These are phyloP conservation scores for Glonium stellatum DNA, from an alignment of 495 filamentous ascomycete species.

Conservation along the genomic window DNA sequence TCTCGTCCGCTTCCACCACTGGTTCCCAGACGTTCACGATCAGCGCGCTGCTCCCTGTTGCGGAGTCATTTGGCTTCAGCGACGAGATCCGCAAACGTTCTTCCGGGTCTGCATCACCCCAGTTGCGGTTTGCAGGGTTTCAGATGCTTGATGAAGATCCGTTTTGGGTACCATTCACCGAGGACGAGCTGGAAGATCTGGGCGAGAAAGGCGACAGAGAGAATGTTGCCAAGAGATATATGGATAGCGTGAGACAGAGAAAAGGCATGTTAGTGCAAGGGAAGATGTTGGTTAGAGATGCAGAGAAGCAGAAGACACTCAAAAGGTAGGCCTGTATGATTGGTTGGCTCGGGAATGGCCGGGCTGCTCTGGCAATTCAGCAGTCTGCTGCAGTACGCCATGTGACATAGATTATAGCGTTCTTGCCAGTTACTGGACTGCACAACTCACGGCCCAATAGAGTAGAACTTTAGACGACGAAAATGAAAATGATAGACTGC, in stretches of 20 bases:
- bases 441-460: no score
- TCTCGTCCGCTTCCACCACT: constrained; percentile 21
- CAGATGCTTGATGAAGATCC: constrained; percentile 88
- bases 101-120: constrained; percentile 80
- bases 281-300: constrained; percentile 70
- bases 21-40: constrained; percentile 96
- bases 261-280: constrained; percentile 85
- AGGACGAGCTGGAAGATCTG: constrained; percentile 93
- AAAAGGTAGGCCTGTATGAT: constrained; percentile 59
- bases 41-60: constrained; percentile 74
- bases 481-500: no score
- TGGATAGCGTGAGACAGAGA: constrained; percentile 74
- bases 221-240: constrained; percentile 92
- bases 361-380: no score
- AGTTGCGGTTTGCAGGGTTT: constrained; percentile 87
- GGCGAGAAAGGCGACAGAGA: constrained; percentile 87
- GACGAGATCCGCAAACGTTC: constrained; percentile 95
- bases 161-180: constrained; percentile 94
- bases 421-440: no score
- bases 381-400: no score
- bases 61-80: constrained; percentile 89
- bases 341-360: not conserved
- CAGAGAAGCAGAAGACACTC: constrained; percentile 98
- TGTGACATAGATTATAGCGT: no score
- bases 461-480: no score